phyloP scores from a whole-genome alignment of 345 rosid species.

The Mallotus nudiflorus region DNA sequence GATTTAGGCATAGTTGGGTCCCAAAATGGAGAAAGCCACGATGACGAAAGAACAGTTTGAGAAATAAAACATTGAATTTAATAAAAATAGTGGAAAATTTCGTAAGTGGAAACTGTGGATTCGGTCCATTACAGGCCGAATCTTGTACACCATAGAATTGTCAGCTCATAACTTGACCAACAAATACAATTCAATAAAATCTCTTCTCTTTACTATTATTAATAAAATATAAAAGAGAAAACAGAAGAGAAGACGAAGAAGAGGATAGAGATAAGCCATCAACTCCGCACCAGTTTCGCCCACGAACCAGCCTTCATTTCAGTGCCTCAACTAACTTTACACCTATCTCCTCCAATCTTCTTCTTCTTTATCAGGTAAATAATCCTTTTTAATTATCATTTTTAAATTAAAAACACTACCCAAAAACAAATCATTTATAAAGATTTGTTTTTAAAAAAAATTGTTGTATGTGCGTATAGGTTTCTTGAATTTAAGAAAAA shows the following conservation, averaged over 20 bases:
- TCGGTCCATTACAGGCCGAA: slow-evolving; percentile 24
- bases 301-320: slow-evolving; percentile 41
- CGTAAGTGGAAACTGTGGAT: slow-evolving; percentile 19
- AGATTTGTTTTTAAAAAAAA: too few relatives aligned
- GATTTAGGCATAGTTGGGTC: not conserved
- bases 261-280: slow-evolving; percentile 38
- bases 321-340: slow-evolving; percentile 28
- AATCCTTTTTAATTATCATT: too few relatives aligned
- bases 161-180: slow-evolving; percentile 21
- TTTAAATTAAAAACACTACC: too few relatives aligned
- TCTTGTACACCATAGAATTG: slow-evolving; percentile 5
- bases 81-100: not conserved
- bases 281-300: slow-evolving; percentile 48
- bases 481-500: not conserved
- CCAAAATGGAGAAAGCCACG: not conserved
- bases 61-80: too few relatives aligned
- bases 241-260: not conserved
- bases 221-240: not conserved
- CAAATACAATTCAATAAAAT: too few relatives aligned
- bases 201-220: not conserved
- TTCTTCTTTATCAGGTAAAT: too few relatives aligned
- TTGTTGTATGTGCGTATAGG: too few relatives aligned
- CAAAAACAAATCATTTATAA: too few relatives aligned
- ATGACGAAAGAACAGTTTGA: not conserved
- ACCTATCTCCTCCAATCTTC: slow-evolving; percentile 6